Evolutionary conservation across 345 rosid genomes (phyloP).

Genomic region (Gossypium arboreum): DNA sequence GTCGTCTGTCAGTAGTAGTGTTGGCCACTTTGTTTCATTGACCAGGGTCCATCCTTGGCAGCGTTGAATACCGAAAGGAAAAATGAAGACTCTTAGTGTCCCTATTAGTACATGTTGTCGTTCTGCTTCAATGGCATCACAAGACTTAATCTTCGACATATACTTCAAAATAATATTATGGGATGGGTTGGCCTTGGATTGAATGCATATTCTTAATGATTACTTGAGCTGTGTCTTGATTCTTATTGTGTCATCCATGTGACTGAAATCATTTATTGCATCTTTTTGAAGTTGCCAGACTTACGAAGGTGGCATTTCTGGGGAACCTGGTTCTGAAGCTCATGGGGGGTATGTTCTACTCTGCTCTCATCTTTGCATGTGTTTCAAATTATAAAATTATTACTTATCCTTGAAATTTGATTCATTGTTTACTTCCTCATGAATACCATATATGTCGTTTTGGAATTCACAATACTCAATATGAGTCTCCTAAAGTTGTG

Average conservation of each 20-base stretch:
- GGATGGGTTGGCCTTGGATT: neutral
- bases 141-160: neutral
- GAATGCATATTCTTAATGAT: neutral
- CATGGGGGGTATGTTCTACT: conserved; percentile 90
- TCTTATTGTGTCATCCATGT: neutral
- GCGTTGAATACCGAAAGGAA: neutral
- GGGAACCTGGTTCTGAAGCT: conserved; percentile 98
- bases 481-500: conserved; percentile 10
- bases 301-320: conserved; percentile 96
- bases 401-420: neutral
- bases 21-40: neutral
- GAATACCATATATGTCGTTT: neutral
- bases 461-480: neutral
- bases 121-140: neutral
- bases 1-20: neutral
- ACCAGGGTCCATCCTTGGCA: neutral
- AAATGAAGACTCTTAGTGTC: neutral
- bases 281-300: conserved; percentile 79
- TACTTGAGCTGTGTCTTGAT: neutral
- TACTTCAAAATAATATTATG: neutral
- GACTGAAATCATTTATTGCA: conserved; percentile 18
- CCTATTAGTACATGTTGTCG: neutral
- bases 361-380: conserved; percentile 18
- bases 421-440: conserved; percentile 13
- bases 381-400: neutral